phyloP scores from a whole-genome alignment of 2,329 filamentous ascomycete genomes.

The Diaporthe batatas region DNA sequence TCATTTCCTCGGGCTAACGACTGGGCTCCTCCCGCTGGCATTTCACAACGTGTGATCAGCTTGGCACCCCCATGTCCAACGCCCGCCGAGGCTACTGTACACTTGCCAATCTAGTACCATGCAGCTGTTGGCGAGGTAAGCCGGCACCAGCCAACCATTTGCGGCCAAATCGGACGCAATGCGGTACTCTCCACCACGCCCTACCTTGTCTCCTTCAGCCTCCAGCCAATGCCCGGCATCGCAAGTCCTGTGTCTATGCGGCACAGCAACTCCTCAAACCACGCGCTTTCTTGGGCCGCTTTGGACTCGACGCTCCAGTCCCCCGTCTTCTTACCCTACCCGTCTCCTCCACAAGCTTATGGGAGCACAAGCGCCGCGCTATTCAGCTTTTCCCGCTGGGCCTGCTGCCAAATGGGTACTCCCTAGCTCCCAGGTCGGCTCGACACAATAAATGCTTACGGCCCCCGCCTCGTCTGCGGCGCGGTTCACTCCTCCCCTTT shows the following conservation, averaged over 20 bases:
- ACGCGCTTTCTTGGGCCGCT: constrained; percentile 9
- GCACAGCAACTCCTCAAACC: constrained; percentile 38
- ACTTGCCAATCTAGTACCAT: constrained; percentile 30
- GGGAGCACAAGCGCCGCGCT: constrained; percentile 12
- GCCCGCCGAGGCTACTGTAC: constrained; percentile 6
- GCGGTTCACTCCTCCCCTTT: constrained; percentile 10
- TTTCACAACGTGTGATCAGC: constrained; percentile 30
- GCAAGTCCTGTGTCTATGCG: constrained; percentile 30
- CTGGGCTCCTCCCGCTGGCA: constrained; percentile 17
- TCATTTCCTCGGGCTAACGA: constrained; percentile 17
- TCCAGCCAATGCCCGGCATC: constrained; percentile 37
- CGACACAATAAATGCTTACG: constrained; percentile 39
- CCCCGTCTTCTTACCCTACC: constrained; percentile 34
- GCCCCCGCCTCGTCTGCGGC: constrained; percentile 38
- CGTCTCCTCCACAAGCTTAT: constrained; percentile 36
- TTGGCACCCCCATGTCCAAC: constrained; percentile 32
- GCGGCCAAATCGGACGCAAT: constrained; percentile 32
- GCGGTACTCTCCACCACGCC: constrained; percentile 27
- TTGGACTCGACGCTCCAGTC: constrained; percentile 16
- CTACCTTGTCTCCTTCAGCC: constrained; percentile 28
- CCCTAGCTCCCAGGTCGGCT: constrained; percentile 6
- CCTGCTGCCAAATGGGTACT: constrained; percentile 27
- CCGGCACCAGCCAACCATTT: constrained; percentile 33
- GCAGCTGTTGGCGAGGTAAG: constrained; percentile 32
- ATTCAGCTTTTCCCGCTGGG: constrained; percentile 36